These are phyloP conservation scores for Articulospora tetracladia DNA, from an alignment of 495 filamentous ascomycete species.

Conservation along the genomic window DNA sequence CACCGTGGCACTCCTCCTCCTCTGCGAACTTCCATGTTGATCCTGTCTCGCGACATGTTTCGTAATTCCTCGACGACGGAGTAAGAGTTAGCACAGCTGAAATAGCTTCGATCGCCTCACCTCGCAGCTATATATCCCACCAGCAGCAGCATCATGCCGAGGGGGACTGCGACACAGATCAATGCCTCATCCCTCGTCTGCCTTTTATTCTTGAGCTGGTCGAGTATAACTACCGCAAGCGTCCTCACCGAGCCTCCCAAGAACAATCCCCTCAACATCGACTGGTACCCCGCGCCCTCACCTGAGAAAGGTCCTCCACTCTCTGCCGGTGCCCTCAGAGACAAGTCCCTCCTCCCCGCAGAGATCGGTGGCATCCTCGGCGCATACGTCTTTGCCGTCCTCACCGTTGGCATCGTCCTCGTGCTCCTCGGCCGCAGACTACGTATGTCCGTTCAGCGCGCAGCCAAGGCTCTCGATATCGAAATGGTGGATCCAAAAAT, in stretches of 20 bases:
- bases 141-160: conserved; percentile 12
- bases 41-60: conserved; percentile 24
- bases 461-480: conserved; percentile 50
- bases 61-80: conserved; percentile 12
- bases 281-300: conserved; percentile 51
- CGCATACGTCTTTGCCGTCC: conserved; percentile 71
- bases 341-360: conserved; percentile 60
- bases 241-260: conserved; percentile 16
- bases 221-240: conserved; percentile 17
- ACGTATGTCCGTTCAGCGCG: conserved; percentile 48
- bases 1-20: background rate
- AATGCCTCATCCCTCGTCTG: conserved; percentile 6
- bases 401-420: conserved; percentile 62
- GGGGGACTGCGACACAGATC: conserved; percentile 14
- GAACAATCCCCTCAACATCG: conserved; percentile 39
- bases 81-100: background rate
- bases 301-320: conserved; percentile 55
- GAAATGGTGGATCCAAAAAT: conserved; percentile 55
- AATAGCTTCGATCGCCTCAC: background rate
- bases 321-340: conserved; percentile 48
- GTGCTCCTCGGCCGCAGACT: conserved; percentile 60
- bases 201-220: background rate
- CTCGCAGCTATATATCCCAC: background rate
- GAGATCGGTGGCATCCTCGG: conserved; percentile 77
- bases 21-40: conserved; percentile 16